phyloP scores from a whole-genome alignment of 805 yeast genomes.

The Suhomyces sp. region DNA sequence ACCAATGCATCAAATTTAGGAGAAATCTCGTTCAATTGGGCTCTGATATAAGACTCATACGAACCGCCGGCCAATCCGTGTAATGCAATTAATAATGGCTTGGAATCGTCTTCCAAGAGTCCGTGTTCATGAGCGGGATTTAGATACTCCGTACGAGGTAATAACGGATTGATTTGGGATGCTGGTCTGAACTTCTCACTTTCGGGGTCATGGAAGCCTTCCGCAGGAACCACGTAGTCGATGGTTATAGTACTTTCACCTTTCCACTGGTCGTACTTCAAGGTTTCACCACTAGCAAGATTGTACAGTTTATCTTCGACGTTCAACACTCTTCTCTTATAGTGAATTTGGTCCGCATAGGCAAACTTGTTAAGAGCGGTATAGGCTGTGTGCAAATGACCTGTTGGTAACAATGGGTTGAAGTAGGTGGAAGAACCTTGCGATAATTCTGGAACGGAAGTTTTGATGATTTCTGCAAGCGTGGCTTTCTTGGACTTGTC shows the following conservation, averaged over 20 bases:
- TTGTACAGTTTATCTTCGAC: conserved; percentile 13
- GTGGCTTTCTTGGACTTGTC: conserved; percentile 7
- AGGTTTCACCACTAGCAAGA: conserved; percentile 21
- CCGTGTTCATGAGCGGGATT: conserved; percentile 42
- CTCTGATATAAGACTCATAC: conserved; percentile 69
- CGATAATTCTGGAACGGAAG: conserved; percentile 40
- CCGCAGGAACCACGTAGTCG: conserved; percentile 45
- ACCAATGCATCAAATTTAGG: conserved; percentile 54
- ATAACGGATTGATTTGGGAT: conserved; percentile 55
- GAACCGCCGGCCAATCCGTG: conserved; percentile 84
- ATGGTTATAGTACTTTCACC: conserved; percentile 48
- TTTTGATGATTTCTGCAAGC: conserved; percentile 33
- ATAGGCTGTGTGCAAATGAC: conserved; percentile 51
- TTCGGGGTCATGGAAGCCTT: conserved; percentile 17
- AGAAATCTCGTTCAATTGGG: conserved; percentile 47
- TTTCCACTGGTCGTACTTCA: conserved; percentile 41
- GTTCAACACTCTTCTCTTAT: conserved; percentile 43
- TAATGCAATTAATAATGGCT: conserved; percentile 59
- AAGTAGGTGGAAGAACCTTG: conserved; percentile 39
- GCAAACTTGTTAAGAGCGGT: conserved; percentile 46
- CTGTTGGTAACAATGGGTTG: conserved; percentile 48
- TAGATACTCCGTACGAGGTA: conserved; percentile 67
- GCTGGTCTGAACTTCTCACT: conserved; percentile 36
- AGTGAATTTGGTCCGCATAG: conserved; percentile 40
- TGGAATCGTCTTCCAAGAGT: conserved; percentile 36